These are phyloP conservation scores for Ustilago bromivora DNA, from an alignment of 1,284 basidiomycete species.

Conservation along the genomic window DNA sequence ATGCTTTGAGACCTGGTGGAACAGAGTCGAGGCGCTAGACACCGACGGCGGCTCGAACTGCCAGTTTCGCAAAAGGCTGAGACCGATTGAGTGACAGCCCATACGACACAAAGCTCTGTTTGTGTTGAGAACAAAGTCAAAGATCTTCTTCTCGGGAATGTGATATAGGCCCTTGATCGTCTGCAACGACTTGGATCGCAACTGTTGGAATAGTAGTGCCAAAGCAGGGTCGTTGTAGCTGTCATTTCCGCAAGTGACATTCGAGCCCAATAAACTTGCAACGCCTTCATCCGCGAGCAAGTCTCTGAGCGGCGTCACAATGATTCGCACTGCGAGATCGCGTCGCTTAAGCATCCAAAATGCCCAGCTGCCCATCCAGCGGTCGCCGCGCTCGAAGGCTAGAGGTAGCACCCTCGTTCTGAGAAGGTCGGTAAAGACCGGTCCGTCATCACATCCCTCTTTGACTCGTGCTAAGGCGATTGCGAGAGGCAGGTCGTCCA, in stretches of 20 bases:
- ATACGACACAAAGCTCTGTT: slow-evolving; percentile 89
- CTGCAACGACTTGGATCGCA: slow-evolving; percentile 88
- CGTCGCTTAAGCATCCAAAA: slow-evolving; percentile 88
- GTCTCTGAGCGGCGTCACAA: slow-evolving; percentile 72
- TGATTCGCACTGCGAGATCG: slow-evolving; percentile 85
- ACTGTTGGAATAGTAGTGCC: slow-evolving; percentile 87
- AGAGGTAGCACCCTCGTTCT: slow-evolving; percentile 81
- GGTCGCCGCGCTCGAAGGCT: slow-evolving; percentile 86
- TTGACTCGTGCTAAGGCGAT: slow-evolving; percentile 87
- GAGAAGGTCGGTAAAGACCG: slow-evolving; percentile 80
- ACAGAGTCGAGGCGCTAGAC: slow-evolving; percentile 64
- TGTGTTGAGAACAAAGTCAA: slow-evolving; percentile 92
- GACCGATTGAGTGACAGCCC: slow-evolving; percentile 92
- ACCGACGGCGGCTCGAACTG: slow-evolving; percentile 81
- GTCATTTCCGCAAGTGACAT: slow-evolving; percentile 78
- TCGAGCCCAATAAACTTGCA: slow-evolving; percentile 18
- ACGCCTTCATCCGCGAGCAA: slow-evolving; percentile 35
- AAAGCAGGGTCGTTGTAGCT: slow-evolving; percentile 92
- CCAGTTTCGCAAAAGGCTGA: slow-evolving; percentile 88
- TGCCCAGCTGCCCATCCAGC: slow-evolving; percentile 97
- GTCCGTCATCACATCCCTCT: slow-evolving; percentile 80
- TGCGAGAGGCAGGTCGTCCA: slow-evolving; percentile 90
- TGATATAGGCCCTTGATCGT: slow-evolving; percentile 90
- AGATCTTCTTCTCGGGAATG: slow-evolving; percentile 85
- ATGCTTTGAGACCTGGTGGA: slow-evolving; percentile 40